phyloP scores from a whole-genome alignment of 495 filamentous ascomycete species.

The Aspergillus asperescens region DNA sequence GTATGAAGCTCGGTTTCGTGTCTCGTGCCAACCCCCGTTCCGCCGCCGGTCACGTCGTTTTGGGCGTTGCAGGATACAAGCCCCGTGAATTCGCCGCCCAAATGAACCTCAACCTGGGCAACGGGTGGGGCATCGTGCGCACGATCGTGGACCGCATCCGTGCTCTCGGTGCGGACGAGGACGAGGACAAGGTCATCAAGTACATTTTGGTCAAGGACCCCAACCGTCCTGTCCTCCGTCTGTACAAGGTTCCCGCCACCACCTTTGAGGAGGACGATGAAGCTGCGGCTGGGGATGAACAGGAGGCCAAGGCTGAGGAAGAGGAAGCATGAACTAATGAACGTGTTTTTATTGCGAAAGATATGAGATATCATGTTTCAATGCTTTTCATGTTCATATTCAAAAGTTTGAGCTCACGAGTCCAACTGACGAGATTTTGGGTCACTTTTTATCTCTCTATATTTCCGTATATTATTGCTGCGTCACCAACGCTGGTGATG shows the following conservation, averaged over 20 bases:
- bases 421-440: not conserved
- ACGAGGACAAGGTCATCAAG: conserved; percentile 58
- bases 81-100: conserved; percentile 92
- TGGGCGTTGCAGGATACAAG: conserved; percentile 96
- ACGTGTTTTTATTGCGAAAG: conserved; percentile 4
- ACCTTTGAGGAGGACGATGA: conserved; percentile 80
- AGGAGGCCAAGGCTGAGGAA: conserved; percentile 25
- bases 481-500: no score
- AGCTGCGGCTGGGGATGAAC: conserved; percentile 42
- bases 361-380: not conserved
- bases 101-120: conserved; percentile 94
- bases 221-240: conserved; percentile 84
- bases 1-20: conserved; percentile 99
- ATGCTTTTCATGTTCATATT: not conserved
- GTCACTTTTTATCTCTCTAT: not conserved
- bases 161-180: conserved; percentile 60
- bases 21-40: conserved; percentile 87
- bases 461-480: no score
- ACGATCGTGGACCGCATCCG: conserved; percentile 87
- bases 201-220: conserved; percentile 80
- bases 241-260: conserved; percentile 84
- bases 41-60: conserved; percentile 84
- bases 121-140: conserved; percentile 98
- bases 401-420: not conserved
- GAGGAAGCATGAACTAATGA: conserved; percentile 31